These are phyloP conservation scores for Populus hybrid DNA, from an alignment of 441 rosid genomes.

Conservation along the genomic window DNA sequence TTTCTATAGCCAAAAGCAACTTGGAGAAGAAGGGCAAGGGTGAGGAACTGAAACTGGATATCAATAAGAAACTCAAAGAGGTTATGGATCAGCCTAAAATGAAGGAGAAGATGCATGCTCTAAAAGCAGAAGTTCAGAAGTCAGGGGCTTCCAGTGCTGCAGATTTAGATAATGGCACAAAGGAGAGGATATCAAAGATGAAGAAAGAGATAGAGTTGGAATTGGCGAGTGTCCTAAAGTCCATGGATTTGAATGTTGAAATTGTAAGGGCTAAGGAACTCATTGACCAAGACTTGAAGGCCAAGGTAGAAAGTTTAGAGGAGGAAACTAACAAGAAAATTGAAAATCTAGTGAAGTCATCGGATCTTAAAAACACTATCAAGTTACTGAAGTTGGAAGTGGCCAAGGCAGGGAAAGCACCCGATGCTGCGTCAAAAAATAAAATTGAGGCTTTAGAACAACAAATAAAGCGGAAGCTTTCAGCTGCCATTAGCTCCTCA, in stretches of 20 bases:
- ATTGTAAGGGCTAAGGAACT: constrained; percentile 31
- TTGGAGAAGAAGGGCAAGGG: constrained; percentile 35
- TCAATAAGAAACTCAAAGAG: constrained; percentile 60
- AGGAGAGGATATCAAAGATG: constrained; percentile 41
- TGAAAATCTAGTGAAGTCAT: constrained; percentile 40
- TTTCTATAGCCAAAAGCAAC: constrained; percentile 52
- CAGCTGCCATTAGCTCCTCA: constrained; percentile 43
- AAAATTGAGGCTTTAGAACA: constrained; percentile 57
- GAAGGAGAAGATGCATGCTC: constrained; percentile 58
- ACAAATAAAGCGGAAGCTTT: constrained; percentile 58
- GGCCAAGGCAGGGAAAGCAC: constrained; percentile 52
- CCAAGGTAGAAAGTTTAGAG: constrained; percentile 41
- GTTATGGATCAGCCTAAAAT: constrained; percentile 49
- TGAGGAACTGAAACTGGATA: constrained; percentile 43
- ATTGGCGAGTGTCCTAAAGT: constrained; percentile 42
- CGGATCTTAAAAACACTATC: constrained; percentile 58
- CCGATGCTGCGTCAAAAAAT: constrained; percentile 35
- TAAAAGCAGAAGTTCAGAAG: constrained; percentile 48
- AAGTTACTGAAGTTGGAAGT: constrained; percentile 60
- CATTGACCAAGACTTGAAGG: constrained; percentile 26
- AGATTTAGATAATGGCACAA: constrained; percentile 52
- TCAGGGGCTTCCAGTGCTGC: constrained; percentile 48
- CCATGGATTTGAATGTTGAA: constrained; percentile 58
- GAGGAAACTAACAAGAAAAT: constrained; percentile 55
- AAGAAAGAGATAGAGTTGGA: constrained; percentile 54